Evolutionary conservation across 2,329 filamentous ascomycete genomes (phyloP).

Genomic region (Chrysoporthe puriensis): DNA sequence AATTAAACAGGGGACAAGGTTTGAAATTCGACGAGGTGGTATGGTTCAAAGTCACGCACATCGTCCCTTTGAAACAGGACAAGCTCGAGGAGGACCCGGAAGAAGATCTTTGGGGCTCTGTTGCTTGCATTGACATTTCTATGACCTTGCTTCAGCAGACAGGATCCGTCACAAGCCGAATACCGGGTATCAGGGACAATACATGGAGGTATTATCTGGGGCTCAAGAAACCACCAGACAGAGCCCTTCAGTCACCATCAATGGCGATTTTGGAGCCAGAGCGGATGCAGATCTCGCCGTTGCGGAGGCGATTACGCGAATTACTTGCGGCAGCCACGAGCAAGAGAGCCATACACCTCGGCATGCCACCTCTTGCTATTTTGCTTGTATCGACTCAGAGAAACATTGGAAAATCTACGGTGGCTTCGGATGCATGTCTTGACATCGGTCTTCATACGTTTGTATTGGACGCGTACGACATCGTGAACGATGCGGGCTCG

Average conservation of each 20-base stretch:
- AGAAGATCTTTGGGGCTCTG: constrained; percentile 80
- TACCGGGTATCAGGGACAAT: constrained; percentile 76
- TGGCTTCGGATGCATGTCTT: constrained; percentile 76
- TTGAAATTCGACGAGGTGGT: constrained; percentile 66
- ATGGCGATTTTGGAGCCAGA: constrained; percentile 50
- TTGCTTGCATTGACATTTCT: constrained; percentile 82
- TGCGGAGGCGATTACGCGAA: constrained; percentile 76
- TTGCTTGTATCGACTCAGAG: constrained; percentile 90
- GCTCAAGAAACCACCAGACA: constrained; percentile 66
- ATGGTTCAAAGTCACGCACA: constrained; percentile 90
- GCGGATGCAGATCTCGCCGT: constrained; percentile 57
- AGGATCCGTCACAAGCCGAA: constrained; percentile 79
- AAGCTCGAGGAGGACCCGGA: constrained; percentile 61
- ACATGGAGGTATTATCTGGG: constrained; percentile 92
- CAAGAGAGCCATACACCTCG: constrained; percentile 80
- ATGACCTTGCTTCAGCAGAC: constrained; percentile 90
- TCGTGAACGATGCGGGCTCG: constrained; percentile 86
- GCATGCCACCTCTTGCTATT: constrained; percentile 85
- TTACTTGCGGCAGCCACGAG: constrained; percentile 88
- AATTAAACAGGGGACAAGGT: constrained; percentile 34
- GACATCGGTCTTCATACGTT: constrained; percentile 93
- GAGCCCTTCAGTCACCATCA: constrained; percentile 43
- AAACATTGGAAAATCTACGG: constrained; percentile 86
- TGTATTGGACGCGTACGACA: constrained; percentile 87
- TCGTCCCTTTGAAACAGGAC: constrained; percentile 59